Conservation (phyloP, 2,329 filamentous ascomycete genomes). For the Lasiodiplodia hormozganensis region DNA sequence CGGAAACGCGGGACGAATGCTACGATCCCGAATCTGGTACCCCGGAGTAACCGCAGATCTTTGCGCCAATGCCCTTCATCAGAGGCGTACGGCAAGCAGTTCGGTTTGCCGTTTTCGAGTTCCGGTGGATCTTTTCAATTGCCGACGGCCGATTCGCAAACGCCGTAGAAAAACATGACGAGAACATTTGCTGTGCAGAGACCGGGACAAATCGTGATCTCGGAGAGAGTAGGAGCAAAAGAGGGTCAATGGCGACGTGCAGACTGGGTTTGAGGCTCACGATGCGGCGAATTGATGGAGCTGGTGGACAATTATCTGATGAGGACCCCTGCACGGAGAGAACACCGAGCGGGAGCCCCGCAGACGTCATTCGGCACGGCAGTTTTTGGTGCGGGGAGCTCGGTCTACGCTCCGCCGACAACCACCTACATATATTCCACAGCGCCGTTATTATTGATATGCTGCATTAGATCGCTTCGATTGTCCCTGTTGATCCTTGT, state of each 20-base stretch:
- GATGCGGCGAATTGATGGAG: conserved; percentile 18
- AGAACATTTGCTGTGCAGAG: not conserved
- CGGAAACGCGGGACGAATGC: not conserved
- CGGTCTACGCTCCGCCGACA: conserved; percentile 16
- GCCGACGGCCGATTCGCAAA: conserved; percentile 14
- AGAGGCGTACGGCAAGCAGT: not conserved
- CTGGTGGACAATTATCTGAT: conserved; percentile 12
- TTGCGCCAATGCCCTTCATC: not conserved
- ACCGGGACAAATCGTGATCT: not conserved
- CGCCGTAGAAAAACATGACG: not conserved
- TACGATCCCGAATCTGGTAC: not conserved
- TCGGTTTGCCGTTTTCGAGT: not conserved
- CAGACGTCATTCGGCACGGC: conserved; percentile 21
- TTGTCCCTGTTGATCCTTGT: not conserved
- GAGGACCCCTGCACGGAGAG: conserved; percentile 17
- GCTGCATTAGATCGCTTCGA: not conserved
- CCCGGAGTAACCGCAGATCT: not conserved
- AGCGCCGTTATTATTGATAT: not conserved
- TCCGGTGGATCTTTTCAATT: conserved; percentile 13
- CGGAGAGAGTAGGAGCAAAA: not conserved
- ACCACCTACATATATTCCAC: conserved; percentile 19
- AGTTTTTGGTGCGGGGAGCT: conserved; percentile 15
- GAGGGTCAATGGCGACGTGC: not conserved
- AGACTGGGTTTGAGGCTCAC: conserved; percentile 15
- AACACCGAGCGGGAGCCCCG: conserved; percentile 19